phyloP scores from a whole-genome alignment of 179 eudicot species.

The Beta corolliflora region DNA sequence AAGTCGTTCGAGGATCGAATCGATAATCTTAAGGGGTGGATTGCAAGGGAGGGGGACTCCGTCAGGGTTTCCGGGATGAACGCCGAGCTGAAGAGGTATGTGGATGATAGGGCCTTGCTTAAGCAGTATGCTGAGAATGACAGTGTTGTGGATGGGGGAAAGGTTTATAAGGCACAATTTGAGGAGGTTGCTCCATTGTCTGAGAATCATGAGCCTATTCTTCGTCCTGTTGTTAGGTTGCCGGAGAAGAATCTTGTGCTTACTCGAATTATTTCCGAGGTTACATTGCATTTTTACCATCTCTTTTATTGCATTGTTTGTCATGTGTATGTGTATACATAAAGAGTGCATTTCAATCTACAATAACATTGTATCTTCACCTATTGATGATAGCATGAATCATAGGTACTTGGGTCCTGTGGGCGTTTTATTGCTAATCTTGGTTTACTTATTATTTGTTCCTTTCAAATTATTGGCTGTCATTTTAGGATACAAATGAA shows the following conservation, averaged over 20 bases:
- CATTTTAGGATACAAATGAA: no score
- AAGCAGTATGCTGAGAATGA: slow-evolving; percentile 79
- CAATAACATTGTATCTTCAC: no score
- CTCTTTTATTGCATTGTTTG: not conserved
- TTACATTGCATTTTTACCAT: slow-evolving; percentile 26
- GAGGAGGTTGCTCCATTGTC: slow-evolving; percentile 65
- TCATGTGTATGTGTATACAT: not conserved
- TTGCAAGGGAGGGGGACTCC: slow-evolving; percentile 69
- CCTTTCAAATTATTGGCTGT: no score
- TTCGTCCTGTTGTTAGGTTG: slow-evolving; percentile 79
- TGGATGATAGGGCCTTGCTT: slow-evolving; percentile 74
- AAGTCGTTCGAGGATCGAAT: slow-evolving; percentile 90
- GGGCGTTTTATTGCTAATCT: no score
- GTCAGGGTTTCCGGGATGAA: slow-evolving; percentile 68
- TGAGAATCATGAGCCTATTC: slow-evolving; percentile 48
- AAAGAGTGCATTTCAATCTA: not conserved
- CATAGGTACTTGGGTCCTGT: no score
- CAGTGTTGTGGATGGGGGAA: slow-evolving; percentile 60
- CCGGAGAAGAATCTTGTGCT: slow-evolving; percentile 75
- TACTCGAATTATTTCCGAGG: slow-evolving; percentile 98
- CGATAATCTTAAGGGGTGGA: slow-evolving; percentile 63
- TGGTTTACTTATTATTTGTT: no score
- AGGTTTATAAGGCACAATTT: slow-evolving; percentile 53
- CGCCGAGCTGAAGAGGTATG: slow-evolving; percentile 72
- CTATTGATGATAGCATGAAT: no score